Evolutionary conservation across 176 grass and related monocot genomes (phyloP).

Genomic region (Ananas comosus): DNA sequence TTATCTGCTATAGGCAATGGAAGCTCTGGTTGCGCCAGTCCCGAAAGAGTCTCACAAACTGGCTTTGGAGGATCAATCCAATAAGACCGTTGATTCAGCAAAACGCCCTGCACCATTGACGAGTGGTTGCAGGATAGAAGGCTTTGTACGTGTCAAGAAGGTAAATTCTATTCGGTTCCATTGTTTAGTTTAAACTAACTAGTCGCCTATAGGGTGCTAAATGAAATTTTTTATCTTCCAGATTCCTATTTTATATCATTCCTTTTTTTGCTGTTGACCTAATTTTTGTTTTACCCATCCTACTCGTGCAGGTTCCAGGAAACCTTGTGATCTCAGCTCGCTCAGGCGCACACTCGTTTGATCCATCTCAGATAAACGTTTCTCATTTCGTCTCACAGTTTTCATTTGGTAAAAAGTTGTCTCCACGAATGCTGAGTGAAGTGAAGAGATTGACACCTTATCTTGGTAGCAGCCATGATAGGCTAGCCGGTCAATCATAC

Average conservation of each 20-base stretch:
- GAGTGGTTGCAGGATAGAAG: conserved; percentile 86
- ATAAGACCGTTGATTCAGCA: conserved; percentile 49
- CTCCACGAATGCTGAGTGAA: conserved; percentile 44
- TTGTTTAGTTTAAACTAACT: too few relatives aligned
- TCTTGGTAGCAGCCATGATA: conserved; percentile 64
- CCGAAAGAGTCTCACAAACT: conserved; percentile 55
- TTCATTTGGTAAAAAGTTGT: conserved; percentile 84
- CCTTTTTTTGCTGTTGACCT: not conserved
- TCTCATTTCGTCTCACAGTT: conserved; percentile 82
- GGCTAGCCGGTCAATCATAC: conserved; percentile 66
- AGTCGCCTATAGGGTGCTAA: not conserved
- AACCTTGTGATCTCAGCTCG: conserved; percentile 88
- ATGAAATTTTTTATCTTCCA: not conserved
- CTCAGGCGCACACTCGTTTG: conserved; percentile 88
- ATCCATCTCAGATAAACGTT: conserved; percentile 95
- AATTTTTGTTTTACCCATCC: conserved; percentile 21
- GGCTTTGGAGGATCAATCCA: conserved; percentile 73
- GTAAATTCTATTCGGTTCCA: conserved; percentile 16
- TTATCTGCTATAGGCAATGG: conserved; percentile 74
- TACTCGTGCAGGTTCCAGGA: conserved; percentile 63
- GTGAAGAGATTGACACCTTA: conserved; percentile 75
- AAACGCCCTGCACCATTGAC: conserved; percentile 87
- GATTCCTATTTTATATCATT: too few relatives aligned
- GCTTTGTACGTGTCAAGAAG: conserved; percentile 96
- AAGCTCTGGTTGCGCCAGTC: conserved; percentile 70